Conservation (phyloP, 2,329 filamentous ascomycete genomes). For the Aspergillus glaucus region DNA sequence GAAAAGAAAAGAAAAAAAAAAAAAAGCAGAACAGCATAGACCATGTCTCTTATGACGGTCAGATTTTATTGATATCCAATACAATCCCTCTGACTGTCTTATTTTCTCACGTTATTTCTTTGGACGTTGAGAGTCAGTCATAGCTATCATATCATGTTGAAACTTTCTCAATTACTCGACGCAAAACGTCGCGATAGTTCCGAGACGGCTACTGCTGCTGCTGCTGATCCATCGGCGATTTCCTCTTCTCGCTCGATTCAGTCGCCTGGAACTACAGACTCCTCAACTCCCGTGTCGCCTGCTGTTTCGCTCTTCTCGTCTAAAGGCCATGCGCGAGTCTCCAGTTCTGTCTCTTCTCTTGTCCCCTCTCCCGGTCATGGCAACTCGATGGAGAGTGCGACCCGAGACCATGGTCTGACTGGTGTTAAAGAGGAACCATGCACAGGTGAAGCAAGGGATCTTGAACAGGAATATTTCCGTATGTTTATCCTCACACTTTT, state of each 20-base stretch:
- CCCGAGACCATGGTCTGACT: slow-evolving; percentile 60
- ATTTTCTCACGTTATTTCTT: not conserved
- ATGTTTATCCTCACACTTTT: slow-evolving; percentile 39
- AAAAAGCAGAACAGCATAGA: no score
- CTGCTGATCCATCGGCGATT: slow-evolving; percentile 5
- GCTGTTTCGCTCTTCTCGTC: slow-evolving; percentile 36
- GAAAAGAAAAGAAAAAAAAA: no score
- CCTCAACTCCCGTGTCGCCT: slow-evolving; percentile 35
- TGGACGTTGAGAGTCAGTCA: not conserved
- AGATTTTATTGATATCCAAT: no score
- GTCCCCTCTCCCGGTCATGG: slow-evolving; percentile 53
- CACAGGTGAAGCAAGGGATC: slow-evolving; percentile 54
- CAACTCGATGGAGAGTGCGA: slow-evolving; percentile 43
- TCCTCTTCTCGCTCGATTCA: slow-evolving; percentile 17
- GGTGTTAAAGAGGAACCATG: slow-evolving; percentile 79
- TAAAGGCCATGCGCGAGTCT: slow-evolving; percentile 33
- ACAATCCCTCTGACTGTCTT: not conserved
- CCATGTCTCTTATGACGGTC: no score
- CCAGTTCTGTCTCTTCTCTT: slow-evolving; percentile 72
- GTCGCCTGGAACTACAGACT: slow-evolving; percentile 27
- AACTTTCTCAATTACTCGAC: slow-evolving; percentile 30
- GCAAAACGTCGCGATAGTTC: slow-evolving; percentile 24
- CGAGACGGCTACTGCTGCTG: slow-evolving; percentile 16
- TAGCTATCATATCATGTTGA: slow-evolving; percentile 23
- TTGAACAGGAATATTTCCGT: slow-evolving; percentile 65